phyloP scores from a whole-genome alignment of 2,329 filamentous ascomycete genomes.

The Calonectria naviculata region DNA sequence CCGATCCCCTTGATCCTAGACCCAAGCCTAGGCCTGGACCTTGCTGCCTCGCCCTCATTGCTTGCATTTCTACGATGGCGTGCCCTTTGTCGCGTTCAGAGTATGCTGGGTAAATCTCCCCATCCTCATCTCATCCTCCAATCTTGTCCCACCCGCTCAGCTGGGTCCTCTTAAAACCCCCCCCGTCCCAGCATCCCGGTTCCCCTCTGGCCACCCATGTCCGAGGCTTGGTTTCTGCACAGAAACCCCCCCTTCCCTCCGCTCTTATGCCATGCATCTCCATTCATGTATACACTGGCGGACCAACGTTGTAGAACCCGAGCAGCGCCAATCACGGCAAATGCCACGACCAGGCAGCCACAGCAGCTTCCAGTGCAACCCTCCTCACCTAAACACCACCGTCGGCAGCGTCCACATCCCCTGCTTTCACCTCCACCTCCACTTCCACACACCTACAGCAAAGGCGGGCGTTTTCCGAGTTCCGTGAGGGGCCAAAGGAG shows the following conservation, averaged over 20 bases:
- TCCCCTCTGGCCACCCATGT: not conserved
- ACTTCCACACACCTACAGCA: slow-evolving; percentile 2
- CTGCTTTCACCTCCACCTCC: slow-evolving; percentile 1
- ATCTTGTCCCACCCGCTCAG: slow-evolving; percentile 1
- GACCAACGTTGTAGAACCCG: not conserved
- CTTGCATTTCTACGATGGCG: not conserved
- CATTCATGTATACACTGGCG: not conserved
- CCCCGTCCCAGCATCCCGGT: slow-evolving; percentile 6
- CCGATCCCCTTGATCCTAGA: slow-evolving; percentile 9
- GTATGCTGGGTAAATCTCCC: not conserved
- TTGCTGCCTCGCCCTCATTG: not conserved
- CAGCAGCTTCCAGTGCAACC: not conserved
- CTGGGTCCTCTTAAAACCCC: not conserved
- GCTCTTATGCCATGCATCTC: not conserved
- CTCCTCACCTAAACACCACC: not conserved
- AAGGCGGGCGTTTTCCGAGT: slow-evolving; percentile 9
- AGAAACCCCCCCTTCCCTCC: not conserved
- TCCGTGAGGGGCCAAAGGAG: not conserved
- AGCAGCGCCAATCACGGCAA: not conserved
- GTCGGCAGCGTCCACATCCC: not conserved
- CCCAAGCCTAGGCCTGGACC: not conserved
- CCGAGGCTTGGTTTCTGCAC: not conserved
- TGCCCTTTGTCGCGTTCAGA: not conserved
- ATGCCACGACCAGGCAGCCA: not conserved
- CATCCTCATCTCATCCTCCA: not conserved